Percentiles rank a stretch among this genome's conserved stretches.
Conservation (phyloP, 352 stramenopile species). For the Thalassiosira allenii region DNA sequence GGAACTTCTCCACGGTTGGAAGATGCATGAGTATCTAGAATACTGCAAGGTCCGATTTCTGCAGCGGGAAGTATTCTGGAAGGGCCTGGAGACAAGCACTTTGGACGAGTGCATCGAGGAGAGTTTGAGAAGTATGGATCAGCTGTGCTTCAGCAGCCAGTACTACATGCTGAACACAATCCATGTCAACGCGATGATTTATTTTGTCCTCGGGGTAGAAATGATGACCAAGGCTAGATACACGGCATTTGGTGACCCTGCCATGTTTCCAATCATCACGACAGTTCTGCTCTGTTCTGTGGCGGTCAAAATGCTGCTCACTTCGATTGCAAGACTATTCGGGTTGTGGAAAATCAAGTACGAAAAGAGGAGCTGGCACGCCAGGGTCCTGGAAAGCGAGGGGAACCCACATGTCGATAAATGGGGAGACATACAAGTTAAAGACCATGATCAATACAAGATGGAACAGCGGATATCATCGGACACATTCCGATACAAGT, state of each 20-base stretch:
- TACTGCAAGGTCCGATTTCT: constrained; percentile 96
- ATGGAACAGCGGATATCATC: constrained; percentile 97
- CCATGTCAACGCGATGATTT: constrained; percentile 94
- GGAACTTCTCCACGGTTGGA: constrained; percentile 98
- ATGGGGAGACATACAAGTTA: constrained; percentile 93
- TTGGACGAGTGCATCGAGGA: constrained; percentile 98
- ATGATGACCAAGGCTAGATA: constrained; percentile 95
- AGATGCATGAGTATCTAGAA: constrained; percentile 97
- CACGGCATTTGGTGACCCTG: constrained; percentile 96
- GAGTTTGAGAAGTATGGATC: constrained; percentile 92
- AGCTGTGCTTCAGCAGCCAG: constrained; percentile 97
- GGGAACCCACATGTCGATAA: constrained; percentile 90
- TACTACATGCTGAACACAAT: constrained; percentile 97
- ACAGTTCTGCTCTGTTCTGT: constrained; percentile 64
- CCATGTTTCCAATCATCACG: constrained; percentile 76
- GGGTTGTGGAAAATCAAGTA: constrained; percentile 96
- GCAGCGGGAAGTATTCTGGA: constrained; percentile 96
- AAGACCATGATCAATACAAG: constrained; percentile 93
- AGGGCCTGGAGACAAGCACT: constrained; percentile 92
- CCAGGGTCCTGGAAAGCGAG: constrained; percentile 90
- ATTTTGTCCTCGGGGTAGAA: constrained; percentile 94
- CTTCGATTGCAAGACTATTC: constrained; percentile 89
- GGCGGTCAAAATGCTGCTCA: constrained; percentile 85
- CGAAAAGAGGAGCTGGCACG: constrained; percentile 95
- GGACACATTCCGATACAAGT: constrained; percentile 98